Evolutionary conservation across 1,284 basidiomycete species (phyloP), one percentile per base, ranked within the genome.

Genomic region (Rhodotorula glutinis): DNA sequence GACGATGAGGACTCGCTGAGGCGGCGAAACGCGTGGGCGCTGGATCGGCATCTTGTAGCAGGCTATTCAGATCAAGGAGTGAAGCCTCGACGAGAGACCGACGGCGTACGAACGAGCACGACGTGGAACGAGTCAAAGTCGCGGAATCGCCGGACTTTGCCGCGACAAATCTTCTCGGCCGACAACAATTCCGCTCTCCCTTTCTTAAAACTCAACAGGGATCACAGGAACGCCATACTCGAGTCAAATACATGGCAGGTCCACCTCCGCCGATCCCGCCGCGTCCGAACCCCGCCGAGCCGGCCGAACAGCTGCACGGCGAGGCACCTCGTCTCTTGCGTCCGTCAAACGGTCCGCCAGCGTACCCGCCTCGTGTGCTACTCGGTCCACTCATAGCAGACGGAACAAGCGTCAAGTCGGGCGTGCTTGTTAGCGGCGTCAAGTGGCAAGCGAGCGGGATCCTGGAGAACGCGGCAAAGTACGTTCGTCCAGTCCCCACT

Each of bases 371-470:
- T 1, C 4, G 7, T 23, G 29, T 11, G 14, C 16, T 51, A 17
- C 25, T 30, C 17, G 66, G 66, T 0, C 27, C 30, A 0, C 33
- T 69, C 2, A 27, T 69, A 17, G 60, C 63, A 14, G 60, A 66
- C n/a, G 67, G 67, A 10, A 27, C 19, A 10, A 33, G 13, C 1
- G 16, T 55, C 1, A 46, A 52, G 30, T 21, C 57, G 3, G 67
- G 63, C 19, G 60, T 69, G 25, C 61, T 69, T 25, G 23, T 1
- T 17, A 53, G 43, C 21, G 66, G 66, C 11, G 33, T 70, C 53
- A 70, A 70, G 40, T 70, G 68, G 68, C 68, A 70, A 53, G 64
- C 68, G 29, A 63, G 61, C 16, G 64, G 64, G 0, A 30, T 57
- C 9, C 52, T 69, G 17, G 63, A 69, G 43, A 41, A 60, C 7